Conservation (phyloP, 1,284 basidiomycete species). For the Ustilago vetiveriae region DNA sequence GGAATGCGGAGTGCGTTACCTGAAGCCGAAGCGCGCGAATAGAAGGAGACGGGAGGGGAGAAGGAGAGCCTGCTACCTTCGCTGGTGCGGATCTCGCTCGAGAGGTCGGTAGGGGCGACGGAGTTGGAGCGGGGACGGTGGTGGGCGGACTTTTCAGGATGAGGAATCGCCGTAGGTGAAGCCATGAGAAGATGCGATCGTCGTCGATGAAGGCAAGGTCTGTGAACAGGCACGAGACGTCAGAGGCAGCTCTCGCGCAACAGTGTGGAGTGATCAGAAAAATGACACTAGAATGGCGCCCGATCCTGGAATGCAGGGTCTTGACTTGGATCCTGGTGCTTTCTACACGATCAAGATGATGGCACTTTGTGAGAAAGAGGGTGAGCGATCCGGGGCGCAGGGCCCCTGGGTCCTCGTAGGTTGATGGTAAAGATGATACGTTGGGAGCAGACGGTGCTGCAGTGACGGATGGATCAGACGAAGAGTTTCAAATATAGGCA, state of each 20-base stretch:
- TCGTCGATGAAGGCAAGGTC: background rate
- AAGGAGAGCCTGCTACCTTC: constrained; percentile 42
- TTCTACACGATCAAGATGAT: background rate
- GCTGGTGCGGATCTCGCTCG: constrained; percentile 43
- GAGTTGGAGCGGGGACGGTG: constrained; percentile 30
- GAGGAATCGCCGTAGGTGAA: constrained; percentile 53
- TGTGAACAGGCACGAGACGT: background rate
- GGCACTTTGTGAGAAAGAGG: background rate
- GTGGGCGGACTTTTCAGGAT: constrained; percentile 53
- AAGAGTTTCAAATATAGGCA: background rate
- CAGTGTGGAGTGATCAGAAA: no score
- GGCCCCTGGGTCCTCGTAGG: constrained; percentile 44
- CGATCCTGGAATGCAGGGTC: no score
- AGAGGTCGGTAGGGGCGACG: constrained; percentile 19
- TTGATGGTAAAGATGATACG: constrained; percentile 9
- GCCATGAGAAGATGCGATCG: constrained; percentile 32
- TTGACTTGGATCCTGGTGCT: no score
- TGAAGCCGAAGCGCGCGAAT: constrained; percentile 36
- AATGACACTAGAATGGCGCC: no score
- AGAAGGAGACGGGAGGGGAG: constrained; percentile 36
- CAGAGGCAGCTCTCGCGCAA: no score
- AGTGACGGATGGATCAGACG: background rate
- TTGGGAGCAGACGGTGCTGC: constrained; percentile 33
- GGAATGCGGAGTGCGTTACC: constrained; percentile 25
- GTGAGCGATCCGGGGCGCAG: constrained; percentile 47